A percentile compares a stretch with the other conserved stretches of the same genome.
Conservation (phyloP, 1,284 basidiomycete species). For the Baeospora myosura region DNA sequence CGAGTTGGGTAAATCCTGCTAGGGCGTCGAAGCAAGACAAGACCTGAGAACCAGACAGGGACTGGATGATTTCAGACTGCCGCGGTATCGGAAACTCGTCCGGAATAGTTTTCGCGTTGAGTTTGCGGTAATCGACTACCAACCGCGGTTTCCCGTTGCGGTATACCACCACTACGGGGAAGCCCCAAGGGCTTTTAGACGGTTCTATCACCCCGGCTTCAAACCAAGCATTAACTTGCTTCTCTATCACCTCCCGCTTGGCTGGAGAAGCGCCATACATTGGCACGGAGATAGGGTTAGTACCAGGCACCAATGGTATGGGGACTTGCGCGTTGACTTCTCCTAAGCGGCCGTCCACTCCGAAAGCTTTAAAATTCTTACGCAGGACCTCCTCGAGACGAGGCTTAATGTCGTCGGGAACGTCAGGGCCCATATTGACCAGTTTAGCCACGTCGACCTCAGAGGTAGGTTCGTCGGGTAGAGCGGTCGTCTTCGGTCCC, state of each 20-base stretch:
- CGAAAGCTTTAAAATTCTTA: slow-evolving; percentile 16
- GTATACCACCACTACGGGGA: slow-evolving; percentile 16
- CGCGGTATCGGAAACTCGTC: slow-evolving; percentile 28
- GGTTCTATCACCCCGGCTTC: slow-evolving; percentile 17
- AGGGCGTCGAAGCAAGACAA: slow-evolving; percentile 25
- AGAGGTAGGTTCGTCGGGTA: slow-evolving; percentile 9
- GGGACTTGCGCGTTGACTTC: slow-evolving; percentile 14
- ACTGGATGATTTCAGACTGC: slow-evolving; percentile 22
- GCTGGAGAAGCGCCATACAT: slow-evolving; percentile 23
- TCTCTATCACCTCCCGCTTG: slow-evolving; percentile 13
- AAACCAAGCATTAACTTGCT: slow-evolving; percentile 6
- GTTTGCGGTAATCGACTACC: slow-evolving; percentile 21
- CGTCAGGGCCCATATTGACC: slow-evolving; percentile 11
- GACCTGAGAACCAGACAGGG: slow-evolving; percentile 20
- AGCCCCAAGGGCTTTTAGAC: slow-evolving; percentile 12
- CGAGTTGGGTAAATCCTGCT: slow-evolving; percentile 25
- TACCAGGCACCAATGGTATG: slow-evolving; percentile 12
- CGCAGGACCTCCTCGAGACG: slow-evolving; percentile 11
- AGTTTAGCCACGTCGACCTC: slow-evolving; percentile 6
- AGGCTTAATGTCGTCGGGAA: slow-evolving; percentile 8
- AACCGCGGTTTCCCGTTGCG: slow-evolving; percentile 18
- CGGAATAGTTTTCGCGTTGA: slow-evolving; percentile 23
- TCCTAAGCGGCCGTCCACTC: slow-evolving; percentile 21
- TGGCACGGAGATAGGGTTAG: slow-evolving; percentile 18
- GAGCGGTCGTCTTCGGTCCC: slow-evolving; percentile 15